Evolutionary conservation across 73 alveolate genomes (phyloP).

Genomic region (Paramecium primaurelia): DNA sequence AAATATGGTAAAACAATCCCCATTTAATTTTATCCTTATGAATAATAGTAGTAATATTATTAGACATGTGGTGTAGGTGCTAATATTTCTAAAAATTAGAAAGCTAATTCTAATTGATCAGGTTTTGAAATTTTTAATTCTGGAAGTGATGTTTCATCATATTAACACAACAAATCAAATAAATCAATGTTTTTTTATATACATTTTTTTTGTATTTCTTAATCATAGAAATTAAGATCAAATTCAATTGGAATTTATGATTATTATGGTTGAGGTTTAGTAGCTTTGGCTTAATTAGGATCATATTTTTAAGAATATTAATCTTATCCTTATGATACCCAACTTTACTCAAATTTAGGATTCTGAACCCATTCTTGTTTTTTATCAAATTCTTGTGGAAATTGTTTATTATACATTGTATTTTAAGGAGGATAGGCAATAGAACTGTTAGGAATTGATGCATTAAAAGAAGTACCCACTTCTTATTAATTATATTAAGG

Average conservation of each 20-base stretch:
- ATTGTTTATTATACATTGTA: background rate
- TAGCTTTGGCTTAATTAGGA: background rate
- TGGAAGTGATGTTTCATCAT: slow-evolving; percentile 24
- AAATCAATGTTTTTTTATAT: background rate
- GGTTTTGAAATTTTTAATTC: background rate
- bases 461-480: background rate
- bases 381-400: background rate
- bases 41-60: background rate
- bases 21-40: background rate
- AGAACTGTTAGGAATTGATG: background rate
- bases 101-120: background rate
- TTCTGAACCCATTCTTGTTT: background rate
- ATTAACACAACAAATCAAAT: slow-evolving; percentile 22
- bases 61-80: background rate
- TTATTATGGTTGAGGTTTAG: background rate
- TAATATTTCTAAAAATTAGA: background rate
- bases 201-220: background rate
- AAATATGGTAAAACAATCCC: background rate
- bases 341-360: background rate
- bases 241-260: background rate
- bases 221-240: background rate
- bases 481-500: background rate
- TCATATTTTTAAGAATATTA: background rate
- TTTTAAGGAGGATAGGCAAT: background rate
- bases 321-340: background rate